A percentile compares a stretch with the other conserved stretches of the same genome.
These are phyloP conservation scores for Diphasiastrum complanatum DNA, from an alignment of 83 land plant species.

Conservation along the genomic window DNA sequence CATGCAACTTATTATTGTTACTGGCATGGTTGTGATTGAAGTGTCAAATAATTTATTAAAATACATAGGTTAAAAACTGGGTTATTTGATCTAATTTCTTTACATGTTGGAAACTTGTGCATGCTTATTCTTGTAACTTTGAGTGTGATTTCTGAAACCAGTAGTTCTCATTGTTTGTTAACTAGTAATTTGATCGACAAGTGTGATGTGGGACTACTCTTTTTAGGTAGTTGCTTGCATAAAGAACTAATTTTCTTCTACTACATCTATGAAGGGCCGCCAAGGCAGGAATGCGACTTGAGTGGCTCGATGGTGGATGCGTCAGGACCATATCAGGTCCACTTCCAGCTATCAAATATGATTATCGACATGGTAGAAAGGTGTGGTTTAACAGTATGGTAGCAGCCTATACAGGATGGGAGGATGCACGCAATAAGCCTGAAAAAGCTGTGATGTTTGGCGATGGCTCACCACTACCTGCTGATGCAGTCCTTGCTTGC, in stretches of 20 bases:
- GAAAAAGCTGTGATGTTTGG: conserved; percentile 83
- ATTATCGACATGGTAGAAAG: conserved; percentile 52
- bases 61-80: too few species aligned
- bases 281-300: conserved; percentile 67
- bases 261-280: conserved; percentile 53
- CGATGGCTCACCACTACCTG: conserved; percentile 74
- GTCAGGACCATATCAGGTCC: conserved; percentile 90
- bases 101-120: too few species aligned
- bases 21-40: too few species aligned
- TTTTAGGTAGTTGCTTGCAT: not conserved
- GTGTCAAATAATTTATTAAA: too few species aligned
- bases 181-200: too few species aligned
- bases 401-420: conserved; percentile 93
- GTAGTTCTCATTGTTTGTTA: too few species aligned
- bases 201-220: too few species aligned
- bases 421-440: conserved; percentile 81
- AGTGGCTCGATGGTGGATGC: conserved; percentile 64
- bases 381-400: conserved; percentile 99
- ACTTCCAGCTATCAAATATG: conserved; percentile 76
- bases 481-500: conserved; percentile 65
- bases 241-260: not conserved
- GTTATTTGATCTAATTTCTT: too few species aligned
- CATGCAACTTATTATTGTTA: too few species aligned
- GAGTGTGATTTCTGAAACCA: too few species aligned
- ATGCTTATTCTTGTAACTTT: too few species aligned